These are phyloP conservation scores for Raffaelea albimanens DNA, from an alignment of 2,329 filamentous ascomycete species.

Conservation along the genomic window DNA sequence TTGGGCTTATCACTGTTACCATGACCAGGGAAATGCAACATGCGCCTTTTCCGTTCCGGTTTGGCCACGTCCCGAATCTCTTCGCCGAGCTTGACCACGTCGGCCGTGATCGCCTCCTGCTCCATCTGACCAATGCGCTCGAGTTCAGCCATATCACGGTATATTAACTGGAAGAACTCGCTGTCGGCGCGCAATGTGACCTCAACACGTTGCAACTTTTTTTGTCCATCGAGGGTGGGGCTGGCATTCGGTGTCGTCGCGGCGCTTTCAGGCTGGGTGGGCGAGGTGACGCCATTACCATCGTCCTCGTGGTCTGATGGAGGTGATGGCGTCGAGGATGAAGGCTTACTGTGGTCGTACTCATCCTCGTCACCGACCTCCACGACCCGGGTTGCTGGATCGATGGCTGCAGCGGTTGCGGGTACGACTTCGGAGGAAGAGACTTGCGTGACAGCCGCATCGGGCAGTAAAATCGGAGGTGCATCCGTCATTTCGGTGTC, in stretches of 20 bases:
- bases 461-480: background rate
- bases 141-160: constrained; percentile 59
- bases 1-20: background rate
- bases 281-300: constrained; percentile 1
- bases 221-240: background rate
- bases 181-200: constrained; percentile 68
- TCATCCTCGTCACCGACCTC: too few relatives aligned
- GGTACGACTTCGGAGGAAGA: too few relatives aligned
- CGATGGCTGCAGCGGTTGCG: too few relatives aligned
- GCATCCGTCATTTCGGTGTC: background rate
- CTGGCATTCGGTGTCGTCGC: background rate
- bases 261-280: background rate
- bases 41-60: constrained; percentile 29
- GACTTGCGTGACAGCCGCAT: too few relatives aligned
- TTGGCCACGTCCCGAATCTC: constrained; percentile 56
- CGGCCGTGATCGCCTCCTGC: constrained; percentile 48
- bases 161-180: constrained; percentile 71
- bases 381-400: too few relatives aligned
- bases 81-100: constrained; percentile 56
- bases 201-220: constrained; percentile 42
- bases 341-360: too few relatives aligned
- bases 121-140: constrained; percentile 60
- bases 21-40: background rate
- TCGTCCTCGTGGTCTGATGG: constrained; percentile 1
- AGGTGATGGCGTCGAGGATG: background rate